phyloP scores from a whole-genome alignment of 805 yeast genomes.

The Kuraishia floccosa region DNA sequence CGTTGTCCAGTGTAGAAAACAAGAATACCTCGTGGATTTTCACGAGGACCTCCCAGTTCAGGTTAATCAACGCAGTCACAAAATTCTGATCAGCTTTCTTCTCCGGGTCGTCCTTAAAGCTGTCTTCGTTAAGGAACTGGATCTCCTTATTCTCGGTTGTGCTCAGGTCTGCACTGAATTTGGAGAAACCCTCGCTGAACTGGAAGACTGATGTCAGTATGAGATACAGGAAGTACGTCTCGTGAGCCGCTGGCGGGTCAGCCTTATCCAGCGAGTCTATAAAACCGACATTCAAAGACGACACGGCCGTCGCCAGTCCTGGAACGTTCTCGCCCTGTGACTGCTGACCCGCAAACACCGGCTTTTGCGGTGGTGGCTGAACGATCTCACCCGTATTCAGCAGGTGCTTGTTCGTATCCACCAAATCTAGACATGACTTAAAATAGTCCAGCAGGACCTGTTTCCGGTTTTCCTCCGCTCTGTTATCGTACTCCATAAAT shows the following conservation, averaged over 20 bases:
- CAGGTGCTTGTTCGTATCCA: constrained; percentile 18
- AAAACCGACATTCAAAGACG: constrained; percentile 40
- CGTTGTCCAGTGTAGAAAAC: constrained; percentile 59
- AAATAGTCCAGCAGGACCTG: constrained; percentile 50
- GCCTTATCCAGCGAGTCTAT: constrained; percentile 73
- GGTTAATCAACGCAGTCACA: constrained; percentile 16
- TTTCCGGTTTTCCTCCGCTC: constrained; percentile 36
- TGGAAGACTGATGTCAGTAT: constrained; percentile 39
- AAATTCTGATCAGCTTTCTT: constrained; percentile 5
- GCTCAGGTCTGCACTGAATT: constrained; percentile 32
- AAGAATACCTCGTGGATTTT: constrained; percentile 38
- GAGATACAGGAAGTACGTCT: constrained; percentile 49
- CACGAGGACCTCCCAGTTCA: constrained; percentile 28
- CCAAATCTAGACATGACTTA: constrained; percentile 23
- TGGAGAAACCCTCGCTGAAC: constrained; percentile 61
- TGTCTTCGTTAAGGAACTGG: constrained; percentile 11
- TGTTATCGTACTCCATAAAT: constrained; percentile 51
- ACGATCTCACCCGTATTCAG: constrained; percentile 23
- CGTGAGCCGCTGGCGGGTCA: constrained; percentile 64
- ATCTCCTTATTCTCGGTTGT: constrained; percentile 4
- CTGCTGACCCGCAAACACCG: neutral
- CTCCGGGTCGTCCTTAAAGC: constrained; percentile 5
- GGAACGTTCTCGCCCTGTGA: neutral
- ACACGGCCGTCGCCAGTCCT: constrained; percentile 27
- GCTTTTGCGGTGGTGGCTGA: constrained; percentile 14